Base-by-base conservation (phyloP, 495 filamentous ascomycete genomes). In the Hypoxylon trugodes region DNA sequence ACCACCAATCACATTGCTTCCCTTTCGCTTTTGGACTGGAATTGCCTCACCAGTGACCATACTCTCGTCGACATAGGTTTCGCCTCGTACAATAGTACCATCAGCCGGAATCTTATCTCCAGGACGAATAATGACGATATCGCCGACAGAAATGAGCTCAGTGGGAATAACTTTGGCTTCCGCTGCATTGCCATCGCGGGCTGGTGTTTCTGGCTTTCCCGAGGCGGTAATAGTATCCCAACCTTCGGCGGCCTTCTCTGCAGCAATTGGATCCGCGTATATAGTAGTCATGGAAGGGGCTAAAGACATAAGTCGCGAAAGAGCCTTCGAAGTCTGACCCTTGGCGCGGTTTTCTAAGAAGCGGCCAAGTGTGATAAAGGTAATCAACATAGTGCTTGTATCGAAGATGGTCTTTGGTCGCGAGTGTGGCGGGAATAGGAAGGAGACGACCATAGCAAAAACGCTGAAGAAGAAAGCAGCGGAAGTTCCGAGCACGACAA, bases 1-100 rank as follows among this genome's bases (percentile, higher is more conserved):
- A 6, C 95, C 95, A n/a, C 92, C 95, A 70, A 97, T 93, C 33
- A 98, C 76, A 36, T 85, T 72, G 69, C 85, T 87, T 1, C 91
- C 92, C 65, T 90, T 89, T 52, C 82, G 84, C 73, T 98, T 99
- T 59, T 90, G 86, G 30, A 98, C 92, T 0, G 94, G 93, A 78
- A 96, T 89, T 2, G 94, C 89, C 77, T 99, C 95, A 50, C 95
- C 95, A 9, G 96, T 99, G 35, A 99, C 93, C 96, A 98, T 98
- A 70, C 92, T 96, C 73, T 99, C 95, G 67, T 99, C 92, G 35
- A 98, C 86, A 70, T 94, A 97, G 19, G 90, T 93, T 75, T 97
- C 91, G 7, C 95, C 95, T 22, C 88, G 82, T 38, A 92, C 90
- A 42, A 99, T 86, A 28, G 85, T 82, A 16, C 95, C 95, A 73